These are phyloP conservation scores for Magnolia officinalis DNA, from an alignment of 164 flowering plant genomes.

Conservation along the genomic window DNA sequence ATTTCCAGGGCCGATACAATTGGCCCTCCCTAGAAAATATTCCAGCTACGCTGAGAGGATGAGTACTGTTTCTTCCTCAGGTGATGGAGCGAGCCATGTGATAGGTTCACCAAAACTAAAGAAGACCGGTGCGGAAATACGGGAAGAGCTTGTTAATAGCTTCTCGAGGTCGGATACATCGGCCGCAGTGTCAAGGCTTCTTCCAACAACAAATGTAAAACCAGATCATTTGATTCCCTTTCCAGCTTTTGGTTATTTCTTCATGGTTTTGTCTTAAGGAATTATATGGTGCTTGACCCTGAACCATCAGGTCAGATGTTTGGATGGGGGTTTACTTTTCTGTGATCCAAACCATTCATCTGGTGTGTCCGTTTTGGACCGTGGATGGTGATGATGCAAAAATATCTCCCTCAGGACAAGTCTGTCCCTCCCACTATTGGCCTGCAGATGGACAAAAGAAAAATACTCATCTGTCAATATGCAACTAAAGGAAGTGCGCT, in stretches of 20 bases:
- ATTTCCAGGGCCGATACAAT: slow-evolving; percentile 38
- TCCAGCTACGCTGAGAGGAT: slow-evolving; percentile 91
- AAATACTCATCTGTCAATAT: not conserved
- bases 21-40: slow-evolving; percentile 49
- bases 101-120: slow-evolving; percentile 86
- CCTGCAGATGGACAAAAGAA: not conserved
- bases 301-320: not conserved
- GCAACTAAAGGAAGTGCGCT: not conserved
- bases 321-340: not conserved
- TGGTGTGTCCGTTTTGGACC: too few species aligned
- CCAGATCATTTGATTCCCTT: not conserved
- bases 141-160: slow-evolving; percentile 66
- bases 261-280: not conserved
- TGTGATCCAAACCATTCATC: not conserved
- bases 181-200: slow-evolving; percentile 36
- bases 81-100: slow-evolving; percentile 51
- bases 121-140: slow-evolving; percentile 83
- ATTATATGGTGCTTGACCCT: not conserved
- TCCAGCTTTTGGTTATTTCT: not conserved
- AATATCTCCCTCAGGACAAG: not conserved
- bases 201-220: slow-evolving; percentile 47
- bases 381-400: not conserved
- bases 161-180: slow-evolving; percentile 49
- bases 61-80: slow-evolving; percentile 60
- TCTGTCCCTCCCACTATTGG: not conserved